A percentile compares a stretch with the other conserved stretches of the same genome.
These are phyloP conservation scores for Alternaria sp. DNA, from an alignment of 2,329 filamentous ascomycete species.

Conservation along the genomic window DNA sequence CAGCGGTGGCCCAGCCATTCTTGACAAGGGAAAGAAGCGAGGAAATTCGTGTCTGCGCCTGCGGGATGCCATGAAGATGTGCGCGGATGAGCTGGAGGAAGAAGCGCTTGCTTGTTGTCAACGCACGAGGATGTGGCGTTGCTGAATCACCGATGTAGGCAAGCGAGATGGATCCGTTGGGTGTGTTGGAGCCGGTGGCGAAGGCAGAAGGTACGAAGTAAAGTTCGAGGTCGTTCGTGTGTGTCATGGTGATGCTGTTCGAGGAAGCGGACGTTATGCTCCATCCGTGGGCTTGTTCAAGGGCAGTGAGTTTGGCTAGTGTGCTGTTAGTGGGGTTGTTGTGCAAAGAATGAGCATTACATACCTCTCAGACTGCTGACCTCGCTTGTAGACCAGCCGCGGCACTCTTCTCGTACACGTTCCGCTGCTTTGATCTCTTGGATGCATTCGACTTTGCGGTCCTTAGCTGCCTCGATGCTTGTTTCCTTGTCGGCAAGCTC, in stretches of 20 bases:
- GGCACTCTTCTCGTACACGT: slow-evolving; percentile 81
- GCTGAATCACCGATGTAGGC: slow-evolving; percentile 70
- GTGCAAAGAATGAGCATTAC: slow-evolving; percentile 18
- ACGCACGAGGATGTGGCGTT: slow-evolving; percentile 60
- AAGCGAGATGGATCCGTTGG: slow-evolving; percentile 65
- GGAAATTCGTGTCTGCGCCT: slow-evolving; percentile 62
- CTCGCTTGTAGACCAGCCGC: slow-evolving; percentile 86
- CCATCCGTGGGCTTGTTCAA: slow-evolving; percentile 75
- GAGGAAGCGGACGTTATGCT: slow-evolving; percentile 68
- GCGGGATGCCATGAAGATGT: slow-evolving; percentile 67
- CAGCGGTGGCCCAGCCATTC: slow-evolving; percentile 70
- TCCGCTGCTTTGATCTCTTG: slow-evolving; percentile 83
- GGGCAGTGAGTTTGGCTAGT: slow-evolving; percentile 66
- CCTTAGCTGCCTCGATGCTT: slow-evolving; percentile 66
- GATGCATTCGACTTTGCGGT: slow-evolving; percentile 72
- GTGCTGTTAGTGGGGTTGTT: slow-evolving; percentile 45
- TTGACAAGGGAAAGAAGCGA: slow-evolving; percentile 66
- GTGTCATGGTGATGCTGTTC: slow-evolving; percentile 71
- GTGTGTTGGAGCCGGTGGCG: slow-evolving; percentile 51
- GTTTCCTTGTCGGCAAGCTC: slow-evolving; percentile 72
- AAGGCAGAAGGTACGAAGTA: slow-evolving; percentile 73
- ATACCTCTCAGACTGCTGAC: slow-evolving; percentile 79
- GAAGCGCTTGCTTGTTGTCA: slow-evolving; percentile 73
- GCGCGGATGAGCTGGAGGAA: slow-evolving; percentile 76
- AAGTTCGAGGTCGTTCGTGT: slow-evolving; percentile 73